Conservation (phyloP, 1,284 basidiomycete species). For the Austroboletus rostrupii region DNA sequence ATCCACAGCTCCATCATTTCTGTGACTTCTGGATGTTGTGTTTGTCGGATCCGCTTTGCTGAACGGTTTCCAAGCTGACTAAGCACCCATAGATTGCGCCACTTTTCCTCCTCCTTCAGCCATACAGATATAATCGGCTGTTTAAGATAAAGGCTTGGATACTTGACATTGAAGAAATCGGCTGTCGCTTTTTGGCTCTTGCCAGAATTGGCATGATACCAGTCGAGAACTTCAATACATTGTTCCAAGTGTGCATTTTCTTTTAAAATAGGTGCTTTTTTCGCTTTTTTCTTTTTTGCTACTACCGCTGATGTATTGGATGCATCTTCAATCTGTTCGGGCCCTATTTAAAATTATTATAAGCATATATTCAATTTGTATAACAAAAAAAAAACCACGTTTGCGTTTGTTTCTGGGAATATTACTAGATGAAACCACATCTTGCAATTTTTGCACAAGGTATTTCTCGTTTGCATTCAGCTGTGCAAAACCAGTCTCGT, state of each 20-base stretch:
- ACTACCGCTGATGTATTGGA: no score
- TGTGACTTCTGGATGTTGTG: not conserved
- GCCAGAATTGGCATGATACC: conserved; percentile 4
- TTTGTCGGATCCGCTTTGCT: not conserved
- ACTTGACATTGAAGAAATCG: conserved; percentile 2
- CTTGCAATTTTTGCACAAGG: not conserved
- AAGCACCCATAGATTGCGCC: not conserved
- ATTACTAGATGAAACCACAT: no score
- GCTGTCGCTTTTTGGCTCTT: conserved; percentile 2
- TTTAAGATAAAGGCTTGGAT: conserved; percentile 2
- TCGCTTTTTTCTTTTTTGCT: no score
- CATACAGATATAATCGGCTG: conserved; percentile 3
- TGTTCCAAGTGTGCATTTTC: conserved; percentile 5
- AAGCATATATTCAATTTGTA: no score
- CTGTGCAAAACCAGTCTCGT: not conserved
- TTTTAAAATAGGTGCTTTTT: no score
- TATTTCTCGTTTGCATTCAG: not conserved
- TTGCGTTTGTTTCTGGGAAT: no score
- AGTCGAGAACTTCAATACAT: conserved; percentile 9
- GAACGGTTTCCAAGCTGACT: not conserved
- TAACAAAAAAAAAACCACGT: no score
- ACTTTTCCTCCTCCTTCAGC: not conserved
- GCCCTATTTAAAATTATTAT: no score
- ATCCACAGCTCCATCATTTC: not conserved
- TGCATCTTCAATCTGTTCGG: no score